phyloP scores from a whole-genome alignment of 257 asterid species.

The Salvia hispanica region DNA sequence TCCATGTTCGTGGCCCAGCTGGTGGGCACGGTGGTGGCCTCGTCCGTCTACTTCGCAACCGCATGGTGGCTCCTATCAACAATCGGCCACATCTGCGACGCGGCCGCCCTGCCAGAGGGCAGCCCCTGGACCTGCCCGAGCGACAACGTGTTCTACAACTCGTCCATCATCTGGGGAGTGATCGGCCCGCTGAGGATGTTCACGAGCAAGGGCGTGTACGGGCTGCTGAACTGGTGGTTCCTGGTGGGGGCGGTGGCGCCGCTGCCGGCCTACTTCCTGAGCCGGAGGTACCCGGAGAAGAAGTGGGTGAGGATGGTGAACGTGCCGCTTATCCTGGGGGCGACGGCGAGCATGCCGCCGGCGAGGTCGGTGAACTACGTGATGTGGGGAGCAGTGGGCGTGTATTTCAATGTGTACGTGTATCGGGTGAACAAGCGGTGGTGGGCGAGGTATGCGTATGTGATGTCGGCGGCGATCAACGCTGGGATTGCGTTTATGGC shows the following conservation, averaged over 20 bases:
- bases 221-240: constrained; percentile 65
- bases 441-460: constrained; percentile 76
- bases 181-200: constrained; percentile 73
- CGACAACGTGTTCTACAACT: constrained; percentile 64
- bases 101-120: constrained; percentile 45
- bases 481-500: constrained; percentile 86
- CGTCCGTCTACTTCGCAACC: constrained; percentile 50
- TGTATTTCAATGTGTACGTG: constrained; percentile 47
- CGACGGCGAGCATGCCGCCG: constrained; percentile 60
- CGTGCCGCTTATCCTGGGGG: constrained; percentile 59
- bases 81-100: constrained; percentile 52
- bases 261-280: constrained; percentile 42
- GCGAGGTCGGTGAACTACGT: constrained; percentile 70
- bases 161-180: constrained; percentile 93
- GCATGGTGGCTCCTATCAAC: constrained; percentile 67
- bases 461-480: constrained; percentile 66
- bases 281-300: constrained; percentile 56
- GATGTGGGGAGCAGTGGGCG: constrained; percentile 61
- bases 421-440: constrained; percentile 50
- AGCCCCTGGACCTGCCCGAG: constrained; percentile 91
- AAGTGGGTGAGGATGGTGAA: constrained; percentile 65
- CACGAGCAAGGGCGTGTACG: constrained; percentile 57
- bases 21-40: constrained; percentile 61
- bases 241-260: constrained; percentile 65
- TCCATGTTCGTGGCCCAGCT: constrained; percentile 81